Conservation (phyloP, 1,139 yeast genomes). For the Pichia sp. region DNA sequence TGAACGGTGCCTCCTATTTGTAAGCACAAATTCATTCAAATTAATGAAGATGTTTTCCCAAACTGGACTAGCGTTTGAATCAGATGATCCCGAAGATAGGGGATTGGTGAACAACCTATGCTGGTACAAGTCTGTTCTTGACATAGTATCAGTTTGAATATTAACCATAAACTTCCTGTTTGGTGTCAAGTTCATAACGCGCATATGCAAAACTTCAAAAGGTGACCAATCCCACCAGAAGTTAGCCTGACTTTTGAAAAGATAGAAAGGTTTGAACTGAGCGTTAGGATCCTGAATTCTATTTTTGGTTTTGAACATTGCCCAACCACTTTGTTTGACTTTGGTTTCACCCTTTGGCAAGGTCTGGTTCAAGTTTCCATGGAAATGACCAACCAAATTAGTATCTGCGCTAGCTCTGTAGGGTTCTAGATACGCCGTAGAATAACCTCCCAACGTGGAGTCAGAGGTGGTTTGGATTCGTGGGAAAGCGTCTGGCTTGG, state of each 20-base stretch:
- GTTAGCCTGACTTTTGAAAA: conserved; percentile 31
- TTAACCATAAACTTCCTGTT: conserved; percentile 63
- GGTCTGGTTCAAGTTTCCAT: conserved; percentile 69
- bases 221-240: conserved; percentile 35
- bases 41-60: conserved; percentile 86
- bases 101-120: conserved; percentile 63
- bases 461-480: conserved; percentile 62
- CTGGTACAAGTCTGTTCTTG: conserved; percentile 76
- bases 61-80: conserved; percentile 4
- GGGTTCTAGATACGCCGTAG: conserved; percentile 53
- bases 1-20: conserved; percentile 78
- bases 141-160: conserved; percentile 75
- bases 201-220: conserved; percentile 45
- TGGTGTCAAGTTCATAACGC: conserved; percentile 50
- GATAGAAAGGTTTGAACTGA: conserved; percentile 43
- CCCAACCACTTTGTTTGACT: conserved; percentile 72
- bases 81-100: neutral
- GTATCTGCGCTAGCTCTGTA: conserved; percentile 21
- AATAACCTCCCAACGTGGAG: conserved; percentile 72
- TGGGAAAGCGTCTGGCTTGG: conserved; percentile 41
- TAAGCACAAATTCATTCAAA: conserved; percentile 71
- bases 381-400: conserved; percentile 50
- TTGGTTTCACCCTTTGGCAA: conserved; percentile 51
- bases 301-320: conserved; percentile 79
- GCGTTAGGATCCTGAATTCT: conserved; percentile 35